Percentiles rank a stretch among this genome's conserved stretches.
These are phyloP conservation scores for Rubus parviflorus DNA, from an alignment of 306 rosid species.

Conservation along the genomic window DNA sequence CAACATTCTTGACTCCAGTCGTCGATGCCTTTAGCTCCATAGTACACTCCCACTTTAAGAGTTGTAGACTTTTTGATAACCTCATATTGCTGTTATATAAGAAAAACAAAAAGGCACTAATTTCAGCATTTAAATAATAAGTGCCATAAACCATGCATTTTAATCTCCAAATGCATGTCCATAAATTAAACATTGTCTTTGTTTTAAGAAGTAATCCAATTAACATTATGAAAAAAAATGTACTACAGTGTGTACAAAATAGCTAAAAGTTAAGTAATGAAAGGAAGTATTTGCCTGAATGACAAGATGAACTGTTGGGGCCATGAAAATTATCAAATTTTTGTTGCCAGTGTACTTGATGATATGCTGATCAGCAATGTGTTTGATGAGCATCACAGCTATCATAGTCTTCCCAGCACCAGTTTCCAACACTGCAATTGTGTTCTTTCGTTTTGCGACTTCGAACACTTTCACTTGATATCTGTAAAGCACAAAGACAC, in stretches of 20 bases:
- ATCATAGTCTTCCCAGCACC: constrained; percentile 85
- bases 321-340: constrained; percentile 66
- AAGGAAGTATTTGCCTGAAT: constrained; percentile 47
- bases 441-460: constrained; percentile 64
- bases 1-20: constrained; percentile 62
- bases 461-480: constrained; percentile 67
- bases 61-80: constrained; percentile 46
- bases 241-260: background rate
- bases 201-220: background rate
- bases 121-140: constrained; percentile 23
- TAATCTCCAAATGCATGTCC: background rate
- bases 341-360: constrained; percentile 41
- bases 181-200: background rate
- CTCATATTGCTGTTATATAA: constrained; percentile 61
- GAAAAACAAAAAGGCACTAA: constrained; percentile 8
- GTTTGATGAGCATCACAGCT: constrained; percentile 74
- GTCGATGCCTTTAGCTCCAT: constrained; percentile 83
- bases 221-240: no score
- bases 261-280: background rate
- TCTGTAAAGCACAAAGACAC: constrained; percentile 26
- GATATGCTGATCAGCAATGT: constrained; percentile 35
- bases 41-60: constrained; percentile 69
- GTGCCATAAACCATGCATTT: background rate
- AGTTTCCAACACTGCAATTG: constrained; percentile 77
- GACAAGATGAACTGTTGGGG: constrained; percentile 91